A percentile compares a stretch with the other conserved stretches of the same genome.
These are phyloP conservation scores for Chrysanthemum seticuspe DNA, from an alignment of 129 eudicot genomes.

Conservation along the genomic window DNA sequence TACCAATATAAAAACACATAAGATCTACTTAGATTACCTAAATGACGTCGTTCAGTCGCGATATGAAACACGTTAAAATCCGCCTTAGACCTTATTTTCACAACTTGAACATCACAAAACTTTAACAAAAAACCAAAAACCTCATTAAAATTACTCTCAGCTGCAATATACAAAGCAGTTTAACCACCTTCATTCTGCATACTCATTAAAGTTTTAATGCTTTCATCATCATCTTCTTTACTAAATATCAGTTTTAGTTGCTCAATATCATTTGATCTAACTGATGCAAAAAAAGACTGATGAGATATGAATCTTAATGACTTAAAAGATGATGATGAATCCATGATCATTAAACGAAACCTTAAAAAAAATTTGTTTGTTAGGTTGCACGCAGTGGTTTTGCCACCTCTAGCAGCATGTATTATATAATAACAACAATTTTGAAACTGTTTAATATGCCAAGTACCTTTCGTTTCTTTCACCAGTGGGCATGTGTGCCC, in stretches of 20 bases:
- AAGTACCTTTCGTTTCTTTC: no score
- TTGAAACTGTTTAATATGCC: no score
- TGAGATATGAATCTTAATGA: slow-evolving; percentile 66
- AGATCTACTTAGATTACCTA: no score
- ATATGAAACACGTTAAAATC: no score
- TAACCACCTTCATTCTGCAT: slow-evolving; percentile 71
- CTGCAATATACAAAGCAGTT: slow-evolving; percentile 76
- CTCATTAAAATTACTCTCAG: slow-evolving; percentile 49
- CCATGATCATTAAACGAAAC: slow-evolving; percentile 29
- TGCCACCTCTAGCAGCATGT: no score
- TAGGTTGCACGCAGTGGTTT: no score
- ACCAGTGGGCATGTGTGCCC: no score
- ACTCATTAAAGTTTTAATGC: slow-evolving; percentile 52
- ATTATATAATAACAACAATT: no score
- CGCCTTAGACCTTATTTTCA: slow-evolving; percentile 58
- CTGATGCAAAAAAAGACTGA: slow-evolving; percentile 76
- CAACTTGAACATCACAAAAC: slow-evolving; percentile 58
- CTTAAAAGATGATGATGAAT: slow-evolving; percentile 42
- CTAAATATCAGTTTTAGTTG: slow-evolving; percentile 43
- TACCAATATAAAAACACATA: background rate
- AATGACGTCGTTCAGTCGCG: no score
- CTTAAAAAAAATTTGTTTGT: background rate
- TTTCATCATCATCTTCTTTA: slow-evolving; percentile 49
- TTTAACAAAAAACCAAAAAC: slow-evolving; percentile 55
- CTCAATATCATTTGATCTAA: slow-evolving; percentile 66